Evolutionary conservation across 306 rosid genomes (phyloP), one percentile per base, ranked within the genome.

Genomic region (Trifolium pratense): DNA sequence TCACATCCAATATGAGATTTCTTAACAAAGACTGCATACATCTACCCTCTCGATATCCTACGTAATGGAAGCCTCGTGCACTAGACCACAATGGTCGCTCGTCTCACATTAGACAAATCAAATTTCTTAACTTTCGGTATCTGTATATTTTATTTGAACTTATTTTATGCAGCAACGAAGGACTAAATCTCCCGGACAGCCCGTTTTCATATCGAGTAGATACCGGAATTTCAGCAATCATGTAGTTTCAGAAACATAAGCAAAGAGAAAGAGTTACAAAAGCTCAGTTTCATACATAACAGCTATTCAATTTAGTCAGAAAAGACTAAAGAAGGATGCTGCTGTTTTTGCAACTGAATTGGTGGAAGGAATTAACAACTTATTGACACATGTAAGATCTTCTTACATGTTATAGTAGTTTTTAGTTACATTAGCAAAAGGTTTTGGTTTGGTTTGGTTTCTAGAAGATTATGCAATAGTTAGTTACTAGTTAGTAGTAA

Each of bases 151-250:
- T 57, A 0, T 66, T 21, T 40, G 13, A 20, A 26, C 6, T 6
- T 15, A 37, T 59, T 49, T 53, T 70, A 9, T 78, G 77, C 77
- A 78, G 88, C 84, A 82, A 78, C 42, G 79, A 82, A 80, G 91
- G 82, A 75, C 62, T 87, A 42, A 70, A 90, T 74, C 93, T 90
- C 20, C 96, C 98, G 1, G 97, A 93, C 9, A 89, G 92, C 88
- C 93, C 93, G 3, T 91, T 91, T 79, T 66, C 88, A 53, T 80
- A 68, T 73, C 68, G 66, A 0, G 13, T 63, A 42, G 78, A 77
- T 29, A 73, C 58, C 59, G 78, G 59, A 57, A 49, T 80, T 71
- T 77, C 80, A 43, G 11, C 84, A 45, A 73, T 72, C 1, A 62
- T 73, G n/a, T 76, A 80, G 70, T 40, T 65, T 63, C 37, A 29